Base-by-base conservation (phyloP, 2,329 filamentous ascomycete genomes). In the Aspergillus carbonarius region DNA sequence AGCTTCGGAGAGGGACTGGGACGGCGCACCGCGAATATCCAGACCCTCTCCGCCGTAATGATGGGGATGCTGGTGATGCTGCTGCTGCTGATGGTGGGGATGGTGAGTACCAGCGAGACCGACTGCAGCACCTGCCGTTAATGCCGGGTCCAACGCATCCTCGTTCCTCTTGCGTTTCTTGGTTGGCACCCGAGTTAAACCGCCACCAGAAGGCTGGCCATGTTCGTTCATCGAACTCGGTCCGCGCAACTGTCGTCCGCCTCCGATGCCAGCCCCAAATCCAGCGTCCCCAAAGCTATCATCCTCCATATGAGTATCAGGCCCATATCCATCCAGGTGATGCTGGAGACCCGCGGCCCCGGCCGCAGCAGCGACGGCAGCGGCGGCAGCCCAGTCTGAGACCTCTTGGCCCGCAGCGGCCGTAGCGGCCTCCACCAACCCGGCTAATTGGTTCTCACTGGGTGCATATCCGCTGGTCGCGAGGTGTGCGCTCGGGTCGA, bases 341-440 rank as follows among this genome's bases (percentile, higher is more conserved):
- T 71, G 70, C 54, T 77, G 74, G 25, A 72, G 66, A 2, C 67
- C 65, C 2, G 71, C 82, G 77, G 65, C 80, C 76, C 68, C 82
- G 77, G 74, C 79, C 70, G 64, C 81, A 67, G 68, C 81, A 70
- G 60, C 79, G 74, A 61, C 81, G 76, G 78, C 76, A 67, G 70
- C 79, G 73, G 35, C 70, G 68, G 68, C 79, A 67, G 67, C 75
- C 81, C 71, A 73, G 57, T 76, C 69, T 23, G 70, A 72, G 9
- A 74, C 69, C 58, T 76, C 71, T 59, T 76, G 71, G 17, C 71
- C 73, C 35, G 77, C 78, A 32, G 77, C 76, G 1, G 77, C 78
- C 2, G 78, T 79, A 2, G 78, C 78, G 30, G 77, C 78, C 63
- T 80, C 75, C 6, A 80, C 76, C 34, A 80, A 62, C 4, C 77